phyloP scores from a whole-genome alignment of 176 grass and related monocot genomes.

The Bromus sterilis region DNA sequence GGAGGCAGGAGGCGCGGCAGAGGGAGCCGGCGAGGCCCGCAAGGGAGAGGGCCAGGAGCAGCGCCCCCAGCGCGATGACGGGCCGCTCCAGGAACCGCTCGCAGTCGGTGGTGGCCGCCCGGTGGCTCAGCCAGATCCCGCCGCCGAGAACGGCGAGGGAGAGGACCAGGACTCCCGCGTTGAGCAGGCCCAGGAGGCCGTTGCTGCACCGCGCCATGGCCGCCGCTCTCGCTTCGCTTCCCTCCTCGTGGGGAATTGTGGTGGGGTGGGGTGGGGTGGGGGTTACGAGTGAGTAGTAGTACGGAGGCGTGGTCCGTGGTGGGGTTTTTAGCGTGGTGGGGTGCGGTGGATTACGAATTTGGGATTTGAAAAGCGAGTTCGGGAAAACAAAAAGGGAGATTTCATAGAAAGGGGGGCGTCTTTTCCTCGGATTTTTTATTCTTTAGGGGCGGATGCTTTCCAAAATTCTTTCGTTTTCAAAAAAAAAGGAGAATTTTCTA shows the following conservation, averaged over 20 bases:
- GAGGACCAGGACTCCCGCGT: conserved; percentile 49
- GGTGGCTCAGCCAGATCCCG: conserved; percentile 69
- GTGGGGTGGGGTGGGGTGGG: neutral
- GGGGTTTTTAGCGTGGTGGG: neutral
- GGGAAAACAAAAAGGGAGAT: neutral
- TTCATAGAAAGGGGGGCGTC: neutral
- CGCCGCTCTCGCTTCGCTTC: neutral
- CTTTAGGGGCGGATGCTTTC: too few species aligned
- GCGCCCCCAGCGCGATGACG: conserved; percentile 45
- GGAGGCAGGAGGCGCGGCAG: conserved; percentile 64
- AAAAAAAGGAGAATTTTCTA: too few species aligned
- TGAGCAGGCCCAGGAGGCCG: conserved; percentile 59
- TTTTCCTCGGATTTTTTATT: too few species aligned
- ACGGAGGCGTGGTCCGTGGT: neutral
- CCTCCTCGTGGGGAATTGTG: neutral
- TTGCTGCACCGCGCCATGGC: conserved; percentile 73
- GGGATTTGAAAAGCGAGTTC: neutral
- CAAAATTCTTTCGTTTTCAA: too few species aligned
- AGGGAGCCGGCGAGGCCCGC: conserved; percentile 60
- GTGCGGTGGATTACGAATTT: conserved; percentile 7
- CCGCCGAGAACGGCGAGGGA: conserved; percentile 48
- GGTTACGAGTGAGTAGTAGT: neutral
- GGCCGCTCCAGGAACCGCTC: conserved; percentile 74
- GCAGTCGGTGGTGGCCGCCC: conserved; percentile 68
- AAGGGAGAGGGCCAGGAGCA: conserved; percentile 59